These are phyloP conservation scores for Phytophthora lateralis DNA, from an alignment of 352 stramenopile genomes.

Conservation along the genomic window DNA sequence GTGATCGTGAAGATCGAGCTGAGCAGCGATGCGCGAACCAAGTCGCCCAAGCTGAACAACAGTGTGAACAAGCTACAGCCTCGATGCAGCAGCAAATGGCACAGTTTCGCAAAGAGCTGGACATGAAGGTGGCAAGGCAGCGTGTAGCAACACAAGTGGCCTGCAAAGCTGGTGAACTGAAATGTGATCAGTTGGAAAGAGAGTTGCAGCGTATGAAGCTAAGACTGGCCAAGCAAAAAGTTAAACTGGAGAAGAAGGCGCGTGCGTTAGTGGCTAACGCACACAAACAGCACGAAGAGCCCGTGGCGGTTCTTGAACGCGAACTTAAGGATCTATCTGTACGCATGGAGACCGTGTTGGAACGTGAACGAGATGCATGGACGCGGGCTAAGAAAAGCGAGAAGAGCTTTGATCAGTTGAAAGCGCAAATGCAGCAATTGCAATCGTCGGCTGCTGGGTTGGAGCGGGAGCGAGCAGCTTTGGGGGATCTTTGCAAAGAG, in stretches of 20 bases:
- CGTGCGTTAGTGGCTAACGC: constrained; percentile 37
- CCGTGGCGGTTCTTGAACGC: constrained; percentile 18
- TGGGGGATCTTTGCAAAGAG: constrained; percentile 20
- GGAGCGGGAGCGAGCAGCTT: constrained; percentile 19
- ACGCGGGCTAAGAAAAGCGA: constrained; percentile 23
- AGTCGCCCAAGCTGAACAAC: constrained; percentile 23
- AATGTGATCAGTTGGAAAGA: constrained; percentile 29
- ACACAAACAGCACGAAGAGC: constrained; percentile 26
- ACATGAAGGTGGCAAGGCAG: constrained; percentile 31
- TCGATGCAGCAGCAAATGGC: constrained; percentile 45
- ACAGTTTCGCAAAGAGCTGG: constrained; percentile 31
- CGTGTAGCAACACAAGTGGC: constrained; percentile 38
- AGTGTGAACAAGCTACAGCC: constrained; percentile 35
- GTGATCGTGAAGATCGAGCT: constrained; percentile 21
- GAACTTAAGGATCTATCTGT: constrained; percentile 25
- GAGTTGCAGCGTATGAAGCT: constrained; percentile 26
- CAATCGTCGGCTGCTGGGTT: constrained; percentile 13
- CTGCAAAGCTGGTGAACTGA: constrained; percentile 34
- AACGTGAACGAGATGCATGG: constrained; percentile 22
- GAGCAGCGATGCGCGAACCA: constrained; percentile 17
- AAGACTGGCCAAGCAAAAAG: constrained; percentile 49
- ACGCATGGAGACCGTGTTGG: constrained; percentile 18
- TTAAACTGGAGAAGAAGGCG: constrained; percentile 62
- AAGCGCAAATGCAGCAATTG: constrained; percentile 25
- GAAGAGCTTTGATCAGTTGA: constrained; percentile 20